phyloP scores from a whole-genome alignment of 2,329 filamentous ascomycete species.

The Mycosphaerella arachidis region DNA sequence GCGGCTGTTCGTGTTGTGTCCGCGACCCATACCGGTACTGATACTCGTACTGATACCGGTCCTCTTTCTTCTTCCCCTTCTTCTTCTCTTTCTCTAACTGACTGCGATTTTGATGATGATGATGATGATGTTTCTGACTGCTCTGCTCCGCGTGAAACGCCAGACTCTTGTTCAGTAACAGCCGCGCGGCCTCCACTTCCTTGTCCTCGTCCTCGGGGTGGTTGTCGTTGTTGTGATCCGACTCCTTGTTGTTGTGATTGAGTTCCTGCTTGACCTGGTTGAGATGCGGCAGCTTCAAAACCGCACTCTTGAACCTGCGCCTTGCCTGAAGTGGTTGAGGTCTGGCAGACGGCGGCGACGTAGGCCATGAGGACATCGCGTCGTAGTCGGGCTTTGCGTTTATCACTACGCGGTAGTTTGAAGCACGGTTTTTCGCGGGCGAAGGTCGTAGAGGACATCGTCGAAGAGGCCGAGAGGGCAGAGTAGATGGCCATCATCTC shows the following conservation, averaged over 20 bases:
- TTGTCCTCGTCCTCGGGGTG: constrained; percentile 21
- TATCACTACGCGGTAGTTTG: constrained; percentile 46
- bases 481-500: constrained; percentile 55
- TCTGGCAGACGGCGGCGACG: constrained; percentile 41
- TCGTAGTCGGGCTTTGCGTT: constrained; percentile 45
- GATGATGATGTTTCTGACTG: constrained; percentile 36
- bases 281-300: constrained; percentile 47
- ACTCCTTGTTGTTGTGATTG: constrained; percentile 16
- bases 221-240: constrained; percentile 18
- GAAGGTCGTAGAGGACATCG: constrained; percentile 40
- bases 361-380: constrained; percentile 42
- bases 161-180: constrained; percentile 26
- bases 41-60: constrained; percentile 27
- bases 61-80: constrained; percentile 23
- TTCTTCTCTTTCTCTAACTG: constrained; percentile 25
- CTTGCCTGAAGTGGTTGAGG: constrained; percentile 33
- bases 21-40: constrained; percentile 27
- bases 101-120: constrained; percentile 23
- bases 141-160: constrained; percentile 29
- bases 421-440: constrained; percentile 48
- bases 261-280: constrained; percentile 30
- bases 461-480: constrained; percentile 44
- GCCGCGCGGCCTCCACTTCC: constrained; percentile 22
- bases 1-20: constrained; percentile 25
- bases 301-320: constrained; percentile 42